phyloP scores from a whole-genome alignment of 106 monocot species.

The Posidonia australis region DNA sequence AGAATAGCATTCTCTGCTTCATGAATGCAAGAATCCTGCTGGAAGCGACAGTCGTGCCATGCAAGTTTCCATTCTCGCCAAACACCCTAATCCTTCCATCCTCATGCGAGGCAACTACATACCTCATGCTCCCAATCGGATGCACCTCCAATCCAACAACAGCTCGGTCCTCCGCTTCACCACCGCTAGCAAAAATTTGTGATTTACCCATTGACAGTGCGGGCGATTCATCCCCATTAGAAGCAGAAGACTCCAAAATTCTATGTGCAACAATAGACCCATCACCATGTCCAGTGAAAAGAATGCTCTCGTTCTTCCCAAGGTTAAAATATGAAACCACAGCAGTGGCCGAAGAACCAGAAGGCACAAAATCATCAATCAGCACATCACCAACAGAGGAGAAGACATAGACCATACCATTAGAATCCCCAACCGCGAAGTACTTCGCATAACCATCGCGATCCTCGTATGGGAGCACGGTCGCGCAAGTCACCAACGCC shows the following conservation, averaged over 20 bases:
- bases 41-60: conserved; percentile 52
- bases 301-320: conserved; percentile 57
- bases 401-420: conserved; percentile 45
- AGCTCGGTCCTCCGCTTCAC: conserved; percentile 28
- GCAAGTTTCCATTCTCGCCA: conserved; percentile 69
- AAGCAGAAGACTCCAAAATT: conserved; percentile 33
- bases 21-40: conserved; percentile 55
- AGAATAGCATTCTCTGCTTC: conserved; percentile 65
- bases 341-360: conserved; percentile 53
- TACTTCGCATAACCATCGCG: conserved; percentile 54
- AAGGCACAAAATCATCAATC: conserved; percentile 34
- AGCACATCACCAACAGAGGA: conserved; percentile 62
- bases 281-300: conserved; percentile 63
- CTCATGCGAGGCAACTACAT: conserved; percentile 44
- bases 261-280: conserved; percentile 62
- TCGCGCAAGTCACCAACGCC: conserved; percentile 29
- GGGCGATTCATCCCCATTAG: conserved; percentile 52
- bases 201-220: conserved; percentile 29
- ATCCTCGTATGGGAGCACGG: conserved; percentile 57
- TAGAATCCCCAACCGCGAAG: conserved; percentile 69
- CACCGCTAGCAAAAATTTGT: conserved; percentile 25
- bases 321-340: conserved; percentile 45
- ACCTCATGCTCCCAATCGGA: conserved; percentile 42
- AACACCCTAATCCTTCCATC: conserved; percentile 65
- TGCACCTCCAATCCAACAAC: conserved; percentile 48